Evolutionary conservation across 192 early-diverging fungal genomes (phyloP).

Genomic region (Gamsiella multidivaricata): DNA sequence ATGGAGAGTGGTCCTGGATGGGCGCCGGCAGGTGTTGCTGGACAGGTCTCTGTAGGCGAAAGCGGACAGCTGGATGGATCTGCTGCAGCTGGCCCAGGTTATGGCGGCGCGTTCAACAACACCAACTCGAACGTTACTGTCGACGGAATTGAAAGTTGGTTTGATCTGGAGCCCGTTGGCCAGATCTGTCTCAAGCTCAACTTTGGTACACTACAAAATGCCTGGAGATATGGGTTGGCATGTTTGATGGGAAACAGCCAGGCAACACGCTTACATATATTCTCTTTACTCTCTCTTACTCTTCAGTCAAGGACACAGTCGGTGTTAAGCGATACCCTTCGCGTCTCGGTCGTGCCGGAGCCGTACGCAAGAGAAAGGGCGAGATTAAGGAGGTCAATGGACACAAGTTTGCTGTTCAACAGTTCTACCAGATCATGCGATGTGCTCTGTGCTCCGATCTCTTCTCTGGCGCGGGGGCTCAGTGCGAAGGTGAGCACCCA

Average conservation of each 20-base stretch:
- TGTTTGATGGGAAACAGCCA: too few species aligned
- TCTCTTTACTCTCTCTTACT: conserved; percentile 7
- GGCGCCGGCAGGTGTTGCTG: conserved; percentile 59
- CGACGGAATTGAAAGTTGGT: conserved; percentile 82
- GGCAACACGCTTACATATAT: too few species aligned
- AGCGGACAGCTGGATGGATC: conserved; percentile 19
- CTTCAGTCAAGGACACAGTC: conserved; percentile 62
- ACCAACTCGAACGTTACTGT: conserved; percentile 19
- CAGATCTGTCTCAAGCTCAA: conserved; percentile 88
- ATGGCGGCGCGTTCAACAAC: conserved; percentile 22
- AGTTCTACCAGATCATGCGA: conserved; percentile 98
- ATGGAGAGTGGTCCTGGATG: conserved; percentile 68
- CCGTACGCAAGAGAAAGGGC: conserved; percentile 84
- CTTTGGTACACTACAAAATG: conserved; percentile 67
- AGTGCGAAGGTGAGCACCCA: conserved; percentile 90
- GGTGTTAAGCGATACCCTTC: conserved; percentile 64
- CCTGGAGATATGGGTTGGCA: not conserved
- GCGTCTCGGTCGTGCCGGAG: conserved; percentile 79
- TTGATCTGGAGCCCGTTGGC: conserved; percentile 94
- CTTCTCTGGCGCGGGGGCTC: conserved; percentile 89
- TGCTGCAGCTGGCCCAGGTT: not conserved
- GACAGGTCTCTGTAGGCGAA: conserved; percentile 21
- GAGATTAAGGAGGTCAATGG: conserved; percentile 89
- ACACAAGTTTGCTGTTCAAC: conserved; percentile 91
- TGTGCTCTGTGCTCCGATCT: conserved; percentile 97